Evolutionary conservation across 116 monocot genomes (phyloP).

Genomic region (Phalaenopsis hybrid): DNA sequence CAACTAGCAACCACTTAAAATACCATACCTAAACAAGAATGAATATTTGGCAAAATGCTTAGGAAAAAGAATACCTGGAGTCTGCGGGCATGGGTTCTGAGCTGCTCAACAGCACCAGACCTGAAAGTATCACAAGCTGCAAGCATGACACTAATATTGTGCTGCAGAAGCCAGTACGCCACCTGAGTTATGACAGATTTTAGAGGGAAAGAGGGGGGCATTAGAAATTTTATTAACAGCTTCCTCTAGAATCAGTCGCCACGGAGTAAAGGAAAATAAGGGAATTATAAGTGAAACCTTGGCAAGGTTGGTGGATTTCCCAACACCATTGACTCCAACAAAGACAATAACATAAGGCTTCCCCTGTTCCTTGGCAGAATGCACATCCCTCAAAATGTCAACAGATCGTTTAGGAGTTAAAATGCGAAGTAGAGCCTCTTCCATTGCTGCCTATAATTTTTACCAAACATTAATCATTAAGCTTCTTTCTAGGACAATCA

Average conservation of each 20-base stretch:
- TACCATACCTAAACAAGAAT: neutral
- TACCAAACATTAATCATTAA: conserved; percentile 5
- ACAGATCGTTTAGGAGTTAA: conserved; percentile 90
- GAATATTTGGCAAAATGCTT: neutral
- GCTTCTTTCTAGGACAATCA: neutral
- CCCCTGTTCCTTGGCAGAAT: conserved; percentile 93
- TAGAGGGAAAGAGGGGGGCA: neutral
- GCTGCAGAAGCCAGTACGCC: conserved; percentile 98
- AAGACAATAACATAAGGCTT: conserved; percentile 96
- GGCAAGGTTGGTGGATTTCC: conserved; percentile 98
- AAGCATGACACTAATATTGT: conserved; percentile 78
- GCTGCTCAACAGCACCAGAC: conserved; percentile 99
- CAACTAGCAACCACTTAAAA: neutral
- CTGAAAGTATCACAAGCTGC: conserved; percentile 98
- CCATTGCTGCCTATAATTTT: conserved; percentile 82
- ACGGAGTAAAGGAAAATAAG: neutral
- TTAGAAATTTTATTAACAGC: neutral
- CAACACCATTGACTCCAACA: conserved; percentile 98
- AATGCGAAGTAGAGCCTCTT: conserved; percentile 94
- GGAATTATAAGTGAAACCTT: conserved; percentile 38
- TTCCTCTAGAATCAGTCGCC: neutral
- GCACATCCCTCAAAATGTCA: conserved; percentile 96
- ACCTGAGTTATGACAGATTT: conserved; percentile 36
- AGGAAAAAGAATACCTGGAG: conserved; percentile 52
- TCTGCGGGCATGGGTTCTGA: conserved; percentile 95